A percentile compares a stretch with the other conserved stretches of the same genome.
phyloP scores from a whole-genome alignment of 78 protist genomes.

The Chrysochromulina parva region DNA sequence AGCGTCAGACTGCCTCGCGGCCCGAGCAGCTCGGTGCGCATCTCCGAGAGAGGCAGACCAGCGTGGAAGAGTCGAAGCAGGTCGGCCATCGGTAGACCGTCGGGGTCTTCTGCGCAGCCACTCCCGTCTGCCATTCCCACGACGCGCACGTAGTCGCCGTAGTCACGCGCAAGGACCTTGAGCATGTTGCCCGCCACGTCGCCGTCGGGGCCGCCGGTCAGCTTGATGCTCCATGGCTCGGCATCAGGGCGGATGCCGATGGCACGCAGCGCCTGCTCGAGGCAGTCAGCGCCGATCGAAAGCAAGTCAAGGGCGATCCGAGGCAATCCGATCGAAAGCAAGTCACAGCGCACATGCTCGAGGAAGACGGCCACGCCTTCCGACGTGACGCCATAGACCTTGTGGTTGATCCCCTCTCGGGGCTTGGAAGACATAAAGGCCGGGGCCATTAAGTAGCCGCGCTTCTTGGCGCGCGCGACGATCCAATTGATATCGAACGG shows the following conservation, averaged over 20 bases:
- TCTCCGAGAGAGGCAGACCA: not conserved
- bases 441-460: constrained; percentile 50
- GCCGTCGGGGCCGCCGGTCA: constrained; percentile 95
- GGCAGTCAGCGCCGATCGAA: too few species aligned
- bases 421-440: constrained; percentile 69
- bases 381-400: constrained; percentile 22
- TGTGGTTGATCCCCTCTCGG: not conserved
- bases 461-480: not conserved
- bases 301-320: too few species aligned
- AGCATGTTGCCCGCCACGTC: constrained; percentile 89
- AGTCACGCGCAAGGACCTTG: constrained; percentile 6
- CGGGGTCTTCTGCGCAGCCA: constrained; percentile 68
- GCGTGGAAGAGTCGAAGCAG: constrained; percentile 17
- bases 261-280: constrained; percentile 36
- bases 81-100: constrained; percentile 22
- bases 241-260: not conserved
- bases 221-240: constrained; percentile 54
- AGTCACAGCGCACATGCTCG: constrained; percentile 37
- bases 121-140: constrained; percentile 80
- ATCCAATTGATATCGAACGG: not conserved
- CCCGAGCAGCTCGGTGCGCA: not conserved
- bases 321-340: not conserved
- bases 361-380: constrained; percentile 70
- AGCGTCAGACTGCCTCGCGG: not conserved
- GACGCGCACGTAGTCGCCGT: constrained; percentile 49